Base-by-base conservation (phyloP, 345 rosid genomes). In the Kandelia obovata region DNA sequence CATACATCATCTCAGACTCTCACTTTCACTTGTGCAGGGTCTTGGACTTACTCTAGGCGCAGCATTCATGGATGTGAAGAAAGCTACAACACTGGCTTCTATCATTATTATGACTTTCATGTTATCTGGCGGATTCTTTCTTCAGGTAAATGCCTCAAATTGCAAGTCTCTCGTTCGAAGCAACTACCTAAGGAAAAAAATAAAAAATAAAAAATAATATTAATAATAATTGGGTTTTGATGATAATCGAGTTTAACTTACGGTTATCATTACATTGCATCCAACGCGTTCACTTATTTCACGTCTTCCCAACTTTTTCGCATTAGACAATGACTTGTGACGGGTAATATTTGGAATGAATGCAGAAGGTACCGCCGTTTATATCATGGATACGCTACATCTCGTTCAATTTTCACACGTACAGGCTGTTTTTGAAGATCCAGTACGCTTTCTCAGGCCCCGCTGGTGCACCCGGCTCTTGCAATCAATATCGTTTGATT, bases 11-110 rank as follows among this genome's bases (percentile, higher is more conserved):
- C 49, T 43, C 17, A 43, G 5, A 43, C 49, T 13, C 49, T 43
- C 49, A 11, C 49, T 3, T 43, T 43, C 19, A 43, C 49, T 2
- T 13, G 3, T 15, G 34, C 84, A 91, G 99, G 99, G 99, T 47
- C 96, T 95, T 3, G 99, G 99, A 69, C 87, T 91, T 67, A 97
- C 99, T 6, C 91, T 95, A 30, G 99, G 99, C n/a, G 97, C 99
- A 20, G 73, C 85, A 19, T 71, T 92, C 67, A 90, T 95, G 99
- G 99, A 95, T 81, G 53, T 95, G 56, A 94, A 95, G 81, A 90
- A 69, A 77, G 97, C 99, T 20, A 91, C 99, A 2, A 92, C 99
- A 35, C 71, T 95, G 66, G 99, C 99, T 68, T 95, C 97, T 31
- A 93, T 95, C 17, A 87, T 96, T 27, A 91, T 95, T 71, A 95